Percentiles rank a stretch among this genome's conserved stretches.
Evolutionary conservation across 1,284 basidiomycete genomes (phyloP).

Genomic region (Cutaneotrichosporon cavernicola): DNA sequence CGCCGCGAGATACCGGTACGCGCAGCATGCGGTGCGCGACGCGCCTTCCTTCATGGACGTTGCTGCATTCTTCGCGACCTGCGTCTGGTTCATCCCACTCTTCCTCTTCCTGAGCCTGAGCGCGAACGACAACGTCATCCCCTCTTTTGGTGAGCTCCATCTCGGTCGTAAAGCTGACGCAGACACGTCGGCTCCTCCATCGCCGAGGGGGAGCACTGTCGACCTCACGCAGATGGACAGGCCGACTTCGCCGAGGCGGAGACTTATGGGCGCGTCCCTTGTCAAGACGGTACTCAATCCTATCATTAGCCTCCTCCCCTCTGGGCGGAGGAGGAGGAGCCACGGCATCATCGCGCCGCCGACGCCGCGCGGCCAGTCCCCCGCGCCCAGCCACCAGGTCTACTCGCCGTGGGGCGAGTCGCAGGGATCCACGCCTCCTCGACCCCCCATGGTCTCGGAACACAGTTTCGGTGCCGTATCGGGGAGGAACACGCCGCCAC

Average conservation of each 20-base stretch:
- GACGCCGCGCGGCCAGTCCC: conserved; percentile 47
- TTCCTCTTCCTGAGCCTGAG: conserved; percentile 90
- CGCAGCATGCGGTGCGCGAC: conserved; percentile 31
- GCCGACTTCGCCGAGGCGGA: neutral
- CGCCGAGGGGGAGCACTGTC: conserved; percentile 29
- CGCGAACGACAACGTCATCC: conserved; percentile 90
- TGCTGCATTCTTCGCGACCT: conserved; percentile 53
- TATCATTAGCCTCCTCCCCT: conserved; percentile 45
- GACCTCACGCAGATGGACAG: conserved; percentile 34
- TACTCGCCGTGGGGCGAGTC: conserved; percentile 21
- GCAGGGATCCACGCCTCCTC: neutral
- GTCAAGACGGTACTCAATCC: conserved; percentile 64
- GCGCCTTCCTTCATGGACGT: conserved; percentile 25
- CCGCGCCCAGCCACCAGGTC: conserved; percentile 28
- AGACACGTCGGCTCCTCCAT: conserved; percentile 55
- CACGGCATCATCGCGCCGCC: conserved; percentile 62
- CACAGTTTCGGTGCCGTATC: neutral
- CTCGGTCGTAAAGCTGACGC: conserved; percentile 70
- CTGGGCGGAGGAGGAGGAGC: conserved; percentile 33
- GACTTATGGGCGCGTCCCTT: conserved; percentile 56
- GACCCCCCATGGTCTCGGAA: neutral
- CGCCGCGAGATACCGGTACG: conserved; percentile 54
- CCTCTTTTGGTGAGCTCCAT: conserved; percentile 56
- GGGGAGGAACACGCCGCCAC: conserved; percentile 3
- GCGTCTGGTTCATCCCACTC: conserved; percentile 83